These are phyloP conservation scores for Xylaria sp. DNA, from an alignment of 2,329 filamentous ascomycete species.

Conservation along the genomic window DNA sequence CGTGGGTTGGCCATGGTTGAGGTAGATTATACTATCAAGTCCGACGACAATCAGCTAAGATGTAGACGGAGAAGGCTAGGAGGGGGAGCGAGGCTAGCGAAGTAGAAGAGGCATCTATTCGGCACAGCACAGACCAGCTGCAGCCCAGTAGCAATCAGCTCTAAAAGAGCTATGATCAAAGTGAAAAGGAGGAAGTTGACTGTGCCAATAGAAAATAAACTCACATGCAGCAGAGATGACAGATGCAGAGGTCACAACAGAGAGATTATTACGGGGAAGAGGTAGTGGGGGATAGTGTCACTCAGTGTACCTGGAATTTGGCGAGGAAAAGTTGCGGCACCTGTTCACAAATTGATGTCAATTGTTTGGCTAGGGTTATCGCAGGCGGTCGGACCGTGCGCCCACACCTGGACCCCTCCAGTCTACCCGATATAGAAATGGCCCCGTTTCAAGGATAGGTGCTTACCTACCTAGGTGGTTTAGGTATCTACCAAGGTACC, in stretches of 20 bases:
- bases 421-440: no score
- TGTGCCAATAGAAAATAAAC: slow-evolving; percentile 9
- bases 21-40: slow-evolving; percentile 8
- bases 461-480: no score
- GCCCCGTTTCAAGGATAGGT: no score
- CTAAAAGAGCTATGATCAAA: background rate
- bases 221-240: slow-evolving; percentile 8
- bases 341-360: slow-evolving; percentile 32
- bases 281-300: slow-evolving; percentile 24
- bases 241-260: slow-evolving; percentile 4
- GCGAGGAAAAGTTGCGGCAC: slow-evolving; percentile 30
- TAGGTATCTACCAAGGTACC: no score
- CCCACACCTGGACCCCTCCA: background rate
- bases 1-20: slow-evolving; percentile 88
- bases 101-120: slow-evolving; percentile 6
- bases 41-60: slow-evolving; percentile 5
- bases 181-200: background rate
- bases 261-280: slow-evolving; percentile 22
- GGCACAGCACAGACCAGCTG: slow-evolving; percentile 13
- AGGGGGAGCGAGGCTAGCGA: slow-evolving; percentile 24
- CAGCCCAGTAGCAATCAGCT: background rate
- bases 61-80: slow-evolving; percentile 14
- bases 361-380: slow-evolving; percentile 34
- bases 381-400: slow-evolving; percentile 28
- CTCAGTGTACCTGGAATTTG: slow-evolving; percentile 26